Evolutionary conservation across 2,329 filamentous ascomycete genomes (phyloP).

Genomic region (Cryphonectria carpinicola): DNA sequence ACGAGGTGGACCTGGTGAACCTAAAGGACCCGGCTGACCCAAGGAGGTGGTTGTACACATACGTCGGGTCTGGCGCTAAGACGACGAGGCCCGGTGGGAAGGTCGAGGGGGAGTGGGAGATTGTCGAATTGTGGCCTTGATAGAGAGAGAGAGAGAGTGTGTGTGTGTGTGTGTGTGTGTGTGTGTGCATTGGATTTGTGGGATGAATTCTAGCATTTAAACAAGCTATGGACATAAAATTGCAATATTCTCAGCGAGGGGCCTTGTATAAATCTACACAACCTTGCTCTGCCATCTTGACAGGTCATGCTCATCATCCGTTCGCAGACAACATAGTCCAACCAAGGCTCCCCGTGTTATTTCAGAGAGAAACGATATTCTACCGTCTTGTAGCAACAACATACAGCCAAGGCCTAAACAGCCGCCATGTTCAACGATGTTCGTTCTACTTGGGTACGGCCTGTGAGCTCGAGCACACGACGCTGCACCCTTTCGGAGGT

Average conservation of each 20-base stretch:
- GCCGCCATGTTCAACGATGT: neutral
- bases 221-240: neutral
- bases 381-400: neutral
- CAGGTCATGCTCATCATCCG: neutral
- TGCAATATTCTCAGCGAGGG: neutral
- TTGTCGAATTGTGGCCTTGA: conserved; percentile 72
- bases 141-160: neutral
- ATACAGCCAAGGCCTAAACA: neutral
- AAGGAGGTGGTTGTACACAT: conserved; percentile 69
- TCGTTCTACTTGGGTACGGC: neutral
- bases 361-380: too few relatives aligned
- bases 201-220: neutral
- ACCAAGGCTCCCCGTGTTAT: too few relatives aligned
- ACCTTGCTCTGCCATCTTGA: neutral
- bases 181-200: too few relatives aligned
- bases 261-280: neutral
- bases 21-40: conserved; percentile 67
- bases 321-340: neutral
- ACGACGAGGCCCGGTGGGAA: conserved; percentile 38
- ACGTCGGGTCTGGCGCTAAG: conserved; percentile 48
- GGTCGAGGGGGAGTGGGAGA: conserved; percentile 63
- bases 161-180: too few relatives aligned
- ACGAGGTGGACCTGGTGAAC: conserved; percentile 76
- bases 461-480: neutral
- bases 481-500: too few relatives aligned